These are phyloP conservation scores for Diplodia sapinea DNA, from an alignment of 2,329 filamentous ascomycete genomes.

Conservation along the genomic window DNA sequence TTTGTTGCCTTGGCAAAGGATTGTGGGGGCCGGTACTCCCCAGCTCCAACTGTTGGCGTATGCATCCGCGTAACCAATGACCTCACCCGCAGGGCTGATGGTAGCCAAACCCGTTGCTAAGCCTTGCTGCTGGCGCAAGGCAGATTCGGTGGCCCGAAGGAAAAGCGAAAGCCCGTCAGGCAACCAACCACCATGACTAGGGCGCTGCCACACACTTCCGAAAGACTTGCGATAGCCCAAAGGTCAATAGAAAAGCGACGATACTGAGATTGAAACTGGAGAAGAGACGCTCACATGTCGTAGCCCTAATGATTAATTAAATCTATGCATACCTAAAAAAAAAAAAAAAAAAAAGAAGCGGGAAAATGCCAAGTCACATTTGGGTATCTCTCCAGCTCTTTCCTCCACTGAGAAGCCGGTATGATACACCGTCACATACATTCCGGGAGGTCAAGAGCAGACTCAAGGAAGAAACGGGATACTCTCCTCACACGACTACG, in stretches of 20 bases:
- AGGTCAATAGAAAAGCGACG: not conserved
- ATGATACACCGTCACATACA: conserved; percentile 19
- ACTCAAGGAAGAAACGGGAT: not conserved
- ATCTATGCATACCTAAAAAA: conserved; percentile 15
- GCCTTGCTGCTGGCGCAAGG: not conserved
- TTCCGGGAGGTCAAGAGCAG: conserved; percentile 1
- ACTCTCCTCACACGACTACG: not conserved
- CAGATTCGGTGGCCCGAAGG: not conserved
- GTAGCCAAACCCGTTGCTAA: not conserved
- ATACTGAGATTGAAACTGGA: not conserved
- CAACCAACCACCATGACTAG: not conserved
- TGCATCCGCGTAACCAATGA: not conserved
- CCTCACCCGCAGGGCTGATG: not conserved
- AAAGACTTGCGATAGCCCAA: not conserved
- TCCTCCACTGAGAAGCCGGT: conserved; percentile 23
- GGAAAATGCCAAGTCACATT: conserved; percentile 16
- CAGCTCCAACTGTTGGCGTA: not conserved
- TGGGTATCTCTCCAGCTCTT: conserved; percentile 28
- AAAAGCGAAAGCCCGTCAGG: not conserved
- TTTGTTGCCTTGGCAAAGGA: not conserved
- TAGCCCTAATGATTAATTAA: conserved; percentile 24
- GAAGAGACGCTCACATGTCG: not conserved
- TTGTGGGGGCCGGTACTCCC: not conserved
- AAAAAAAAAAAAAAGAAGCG: too few species aligned
- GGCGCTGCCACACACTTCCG: not conserved